Conservation (phyloP, 1,284 basidiomycete genomes). For the Farysia itapuensis region DNA sequence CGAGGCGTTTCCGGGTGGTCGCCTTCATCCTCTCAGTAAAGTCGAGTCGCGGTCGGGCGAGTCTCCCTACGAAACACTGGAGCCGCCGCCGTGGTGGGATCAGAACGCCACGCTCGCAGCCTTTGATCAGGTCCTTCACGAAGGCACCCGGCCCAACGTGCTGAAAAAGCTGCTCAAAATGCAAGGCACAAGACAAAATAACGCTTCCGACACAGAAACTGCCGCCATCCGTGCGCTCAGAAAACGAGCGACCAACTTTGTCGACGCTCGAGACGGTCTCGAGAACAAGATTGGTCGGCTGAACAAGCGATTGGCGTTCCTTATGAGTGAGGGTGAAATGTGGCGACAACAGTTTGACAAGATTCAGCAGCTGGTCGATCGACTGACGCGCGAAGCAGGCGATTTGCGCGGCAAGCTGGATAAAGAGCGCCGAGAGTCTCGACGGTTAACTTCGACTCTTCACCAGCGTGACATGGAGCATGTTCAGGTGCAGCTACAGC, state of each 20-base stretch:
- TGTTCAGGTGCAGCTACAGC: conserved; percentile 45
- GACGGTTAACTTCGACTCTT: conserved; percentile 66
- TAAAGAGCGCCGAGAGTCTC: conserved; percentile 82
- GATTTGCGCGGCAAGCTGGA: conserved; percentile 79
- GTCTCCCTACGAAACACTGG: conserved; percentile 77
- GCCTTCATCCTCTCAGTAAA: conserved; percentile 64
- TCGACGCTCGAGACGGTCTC: conserved; percentile 71
- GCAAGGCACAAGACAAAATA: conserved; percentile 29
- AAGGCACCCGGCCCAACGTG: conserved; percentile 41
- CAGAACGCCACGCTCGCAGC: conserved; percentile 82
- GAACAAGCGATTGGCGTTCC: conserved; percentile 75
- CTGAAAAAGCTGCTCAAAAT: conserved; percentile 44
- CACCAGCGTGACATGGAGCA: conserved; percentile 51
- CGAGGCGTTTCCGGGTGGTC: conserved; percentile 87
- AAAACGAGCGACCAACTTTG: conserved; percentile 83
- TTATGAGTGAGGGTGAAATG: conserved; percentile 84
- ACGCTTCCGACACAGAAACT: conserved; percentile 42
- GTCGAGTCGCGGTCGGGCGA: conserved; percentile 79
- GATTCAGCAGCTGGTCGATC: conserved; percentile 82
- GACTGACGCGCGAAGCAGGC: conserved; percentile 76
- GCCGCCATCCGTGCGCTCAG: conserved; percentile 48
- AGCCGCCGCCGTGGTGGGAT: conserved; percentile 88
- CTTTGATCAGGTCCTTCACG: conserved; percentile 72
- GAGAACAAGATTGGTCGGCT: conserved; percentile 72
- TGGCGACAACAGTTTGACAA: conserved; percentile 88